Evolutionary conservation across 768 basidiomycete genomes (phyloP), one percentile per base, ranked within the genome.

Genomic region (Boletus insuetus): DNA sequence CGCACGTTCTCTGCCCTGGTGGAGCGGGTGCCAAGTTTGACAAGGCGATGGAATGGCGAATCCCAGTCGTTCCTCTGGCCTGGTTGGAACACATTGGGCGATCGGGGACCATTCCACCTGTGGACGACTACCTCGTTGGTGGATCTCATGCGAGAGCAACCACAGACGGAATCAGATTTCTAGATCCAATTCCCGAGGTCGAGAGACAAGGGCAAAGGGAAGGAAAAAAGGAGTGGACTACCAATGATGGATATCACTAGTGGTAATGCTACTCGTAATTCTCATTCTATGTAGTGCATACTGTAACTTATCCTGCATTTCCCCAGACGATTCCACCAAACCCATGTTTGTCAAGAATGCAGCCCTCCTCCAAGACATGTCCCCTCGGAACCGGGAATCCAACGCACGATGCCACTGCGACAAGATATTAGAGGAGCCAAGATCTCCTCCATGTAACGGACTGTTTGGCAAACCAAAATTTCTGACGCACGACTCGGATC

Each of bases 1-100:
- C 94, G 0, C 90, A 96, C 60, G 77, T 97, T 2, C 73, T 97
- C 9, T 94, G 92, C 65, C 87, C 89, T 0, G 77, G 83, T 7
- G 82, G 79, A 0, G 73, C 67, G 0, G 92, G 94, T 16, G 75
- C 77, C 22, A 96, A 97, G 66, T 91, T 82, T 48, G 81, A 85
- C 16, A 91, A 87, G 67, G 92, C 94, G 3, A 64, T 69, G 38
- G 83, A 91, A 65, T 96, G 94, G 94, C 78, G 77, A 13, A 80
- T 88, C 10, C 84, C 86, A 0, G 82, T 90, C n/a, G 77, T 95
- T 20, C 76, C 79, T 37, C 74, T 87, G 68, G 74, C 73, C 10
- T 97, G 93, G 92, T 65, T 97, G 17, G 75, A 76, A 13, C 73
- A 75, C 0, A 81, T 91, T 58, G 85, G 80, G 10, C 66, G 62